A percentile compares a stretch with the other conserved stretches of the same genome.
Conservation (phyloP, 2,329 filamentous ascomycete genomes). For the Aspergillus novoparasiticus region DNA sequence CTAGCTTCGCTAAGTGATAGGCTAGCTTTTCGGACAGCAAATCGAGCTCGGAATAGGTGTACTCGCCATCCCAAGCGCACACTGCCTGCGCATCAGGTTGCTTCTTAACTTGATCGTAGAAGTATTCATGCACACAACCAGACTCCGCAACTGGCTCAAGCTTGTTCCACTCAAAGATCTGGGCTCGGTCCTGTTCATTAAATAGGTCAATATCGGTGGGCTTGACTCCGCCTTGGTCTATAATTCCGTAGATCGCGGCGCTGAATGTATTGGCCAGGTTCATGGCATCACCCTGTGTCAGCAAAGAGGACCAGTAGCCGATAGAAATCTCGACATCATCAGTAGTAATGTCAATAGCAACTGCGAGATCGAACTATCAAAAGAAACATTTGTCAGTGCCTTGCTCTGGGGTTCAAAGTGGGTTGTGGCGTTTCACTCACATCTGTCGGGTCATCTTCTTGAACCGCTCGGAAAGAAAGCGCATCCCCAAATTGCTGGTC, state of each 20-base stretch:
- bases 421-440: neutral
- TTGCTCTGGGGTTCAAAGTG: neutral
- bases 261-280: neutral
- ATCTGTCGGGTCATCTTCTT: constrained; percentile 2
- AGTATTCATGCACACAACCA: neutral
- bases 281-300: neutral
- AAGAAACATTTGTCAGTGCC: neutral
- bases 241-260: neutral
- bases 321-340: neutral
- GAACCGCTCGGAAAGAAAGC: neutral
- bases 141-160: neutral
- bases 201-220: neutral
- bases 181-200: neutral
- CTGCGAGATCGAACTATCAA: neutral
- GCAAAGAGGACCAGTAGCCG: neutral
- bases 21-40: neutral
- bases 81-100: constrained; percentile 3
- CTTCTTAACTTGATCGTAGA: neutral
- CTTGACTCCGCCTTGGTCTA: neutral
- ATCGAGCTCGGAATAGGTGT: neutral
- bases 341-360: neutral
- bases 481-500: neutral
- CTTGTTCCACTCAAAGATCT: constrained; percentile 2
- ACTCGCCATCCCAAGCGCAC: constrained; percentile 5
- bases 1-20: neutral